A percentile compares a stretch with the other conserved stretches of the same genome.
These are phyloP conservation scores for Lactarius akahatsu DNA, from an alignment of 768 basidiomycete species.

Conservation along the genomic window DNA sequence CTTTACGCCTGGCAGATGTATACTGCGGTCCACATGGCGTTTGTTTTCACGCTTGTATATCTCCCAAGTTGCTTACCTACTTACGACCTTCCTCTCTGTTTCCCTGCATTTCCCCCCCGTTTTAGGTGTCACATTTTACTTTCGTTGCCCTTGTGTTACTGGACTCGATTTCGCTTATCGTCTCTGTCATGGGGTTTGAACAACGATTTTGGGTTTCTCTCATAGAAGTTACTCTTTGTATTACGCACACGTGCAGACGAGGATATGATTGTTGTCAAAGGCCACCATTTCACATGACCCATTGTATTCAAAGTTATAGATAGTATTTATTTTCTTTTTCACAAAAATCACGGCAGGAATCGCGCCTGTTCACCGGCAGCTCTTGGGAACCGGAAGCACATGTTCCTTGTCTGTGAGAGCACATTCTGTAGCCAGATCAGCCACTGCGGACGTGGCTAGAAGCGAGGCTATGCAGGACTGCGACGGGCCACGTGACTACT, in stretches of 20 bases:
- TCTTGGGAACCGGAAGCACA: neutral
- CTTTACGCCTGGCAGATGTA: constrained; percentile 1
- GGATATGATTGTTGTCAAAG: constrained; percentile 1
- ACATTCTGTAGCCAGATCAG: neutral
- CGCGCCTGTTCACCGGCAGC: neutral
- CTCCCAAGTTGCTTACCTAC: constrained; percentile 14
- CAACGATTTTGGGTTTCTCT: constrained; percentile 14
- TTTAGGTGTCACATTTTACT: constrained; percentile 7
- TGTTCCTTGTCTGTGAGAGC: neutral
- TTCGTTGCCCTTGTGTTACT: neutral
- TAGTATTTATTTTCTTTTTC: neutral
- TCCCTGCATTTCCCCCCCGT: neutral
- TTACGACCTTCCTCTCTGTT: neutral
- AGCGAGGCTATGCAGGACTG: neutral
- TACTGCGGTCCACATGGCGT: constrained; percentile 5
- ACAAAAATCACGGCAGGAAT: neutral
- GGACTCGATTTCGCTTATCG: neutral
- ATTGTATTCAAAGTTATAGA: neutral
- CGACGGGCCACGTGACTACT: neutral
- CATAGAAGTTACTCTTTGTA: constrained; percentile 21
- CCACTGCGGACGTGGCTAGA: neutral
- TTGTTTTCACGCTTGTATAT: constrained; percentile 11
- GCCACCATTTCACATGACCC: neutral
- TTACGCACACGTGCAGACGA: constrained; percentile 12
- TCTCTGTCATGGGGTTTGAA: constrained; percentile 5